Evolutionary conservation across 352 stramenopile species (phyloP).

Genomic region (Phytophthora syringae): DNA sequence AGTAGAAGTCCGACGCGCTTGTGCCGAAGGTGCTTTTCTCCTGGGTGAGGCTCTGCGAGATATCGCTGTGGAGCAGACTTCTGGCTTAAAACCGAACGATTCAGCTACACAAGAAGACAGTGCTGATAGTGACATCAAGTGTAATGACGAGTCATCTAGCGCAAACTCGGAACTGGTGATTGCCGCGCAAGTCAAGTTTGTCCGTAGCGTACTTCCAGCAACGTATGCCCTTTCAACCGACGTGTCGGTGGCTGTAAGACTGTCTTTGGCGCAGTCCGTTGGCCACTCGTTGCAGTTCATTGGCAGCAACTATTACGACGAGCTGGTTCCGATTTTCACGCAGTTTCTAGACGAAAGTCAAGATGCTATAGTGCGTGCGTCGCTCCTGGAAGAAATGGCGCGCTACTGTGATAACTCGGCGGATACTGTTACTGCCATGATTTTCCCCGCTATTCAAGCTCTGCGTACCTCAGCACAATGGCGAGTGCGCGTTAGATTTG

Average conservation of each 20-base stretch:
- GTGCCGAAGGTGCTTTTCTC: constrained; percentile 68
- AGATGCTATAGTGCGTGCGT: constrained; percentile 78
- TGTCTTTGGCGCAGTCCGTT: constrained; percentile 78
- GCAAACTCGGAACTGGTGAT: constrained; percentile 45
- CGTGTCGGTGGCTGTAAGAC: constrained; percentile 75
- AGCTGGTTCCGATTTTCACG: constrained; percentile 84
- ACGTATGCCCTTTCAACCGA: constrained; percentile 83
- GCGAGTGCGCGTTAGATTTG: constrained; percentile 87
- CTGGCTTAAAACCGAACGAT: constrained; percentile 12
- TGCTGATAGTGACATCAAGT: constrained; percentile 1
- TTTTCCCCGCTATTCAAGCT: constrained; percentile 73
- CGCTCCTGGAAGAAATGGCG: constrained; percentile 84
- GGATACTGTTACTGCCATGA: constrained; percentile 70
- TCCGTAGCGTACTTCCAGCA: constrained; percentile 77
- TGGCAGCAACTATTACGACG: constrained; percentile 71
- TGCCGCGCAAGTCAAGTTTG: constrained; percentile 80
- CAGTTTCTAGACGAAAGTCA: constrained; percentile 85
- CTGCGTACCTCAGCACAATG: constrained; percentile 75
- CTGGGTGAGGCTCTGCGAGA: constrained; percentile 68
- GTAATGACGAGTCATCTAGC: constrained; percentile 4
- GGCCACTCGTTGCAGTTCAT: constrained; percentile 79
- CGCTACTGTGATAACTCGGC: constrained; percentile 74
- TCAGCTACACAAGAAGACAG: constrained; percentile 10
- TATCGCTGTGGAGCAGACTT: constrained; percentile 45
- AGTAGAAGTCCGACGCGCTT: constrained; percentile 85